These are phyloP conservation scores for Crassisporium funariophilum DNA, from an alignment of 768 basidiomycete species.

Conservation along the genomic window DNA sequence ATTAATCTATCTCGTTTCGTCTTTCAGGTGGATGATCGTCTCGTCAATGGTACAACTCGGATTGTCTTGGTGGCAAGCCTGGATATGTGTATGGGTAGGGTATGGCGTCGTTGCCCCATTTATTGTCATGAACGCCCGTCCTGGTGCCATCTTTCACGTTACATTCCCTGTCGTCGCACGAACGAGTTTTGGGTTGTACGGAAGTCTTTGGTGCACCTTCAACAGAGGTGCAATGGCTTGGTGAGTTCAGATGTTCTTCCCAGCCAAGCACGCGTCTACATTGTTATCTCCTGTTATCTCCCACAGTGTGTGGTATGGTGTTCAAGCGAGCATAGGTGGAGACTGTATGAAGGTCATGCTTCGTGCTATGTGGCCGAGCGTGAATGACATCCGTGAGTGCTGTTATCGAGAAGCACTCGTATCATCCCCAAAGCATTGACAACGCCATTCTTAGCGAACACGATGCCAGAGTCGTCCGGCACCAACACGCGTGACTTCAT, in stretches of 20 bases:
- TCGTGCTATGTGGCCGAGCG: slow-evolving; percentile 74
- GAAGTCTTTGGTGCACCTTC: slow-evolving; percentile 78
- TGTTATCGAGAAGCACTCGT: slow-evolving; percentile 7
- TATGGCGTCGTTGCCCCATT: slow-evolving; percentile 66
- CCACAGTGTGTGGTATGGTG: slow-evolving; percentile 72
- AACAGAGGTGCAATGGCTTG: slow-evolving; percentile 75
- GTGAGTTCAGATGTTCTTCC: slow-evolving; percentile 40
- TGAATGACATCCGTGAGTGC: slow-evolving; percentile 62
- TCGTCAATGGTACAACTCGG: slow-evolving; percentile 74
- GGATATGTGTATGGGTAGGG: slow-evolving; percentile 76
- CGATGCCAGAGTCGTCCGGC: slow-evolving; percentile 71
- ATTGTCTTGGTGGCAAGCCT: slow-evolving; percentile 84
- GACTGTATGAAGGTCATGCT: slow-evolving; percentile 76
- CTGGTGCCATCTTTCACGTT: slow-evolving; percentile 76
- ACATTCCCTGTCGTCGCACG: slow-evolving; percentile 77
- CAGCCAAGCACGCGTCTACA: not conserved
- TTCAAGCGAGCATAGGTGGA: slow-evolving; percentile 84
- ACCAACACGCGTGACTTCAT: slow-evolving; percentile 76
- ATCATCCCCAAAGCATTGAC: not conserved
- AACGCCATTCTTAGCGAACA: slow-evolving; percentile 52
- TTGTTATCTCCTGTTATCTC: slow-evolving; percentile 7
- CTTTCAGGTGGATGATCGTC: slow-evolving; percentile 71
- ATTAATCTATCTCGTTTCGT: not conserved
- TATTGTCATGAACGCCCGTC: slow-evolving; percentile 75
- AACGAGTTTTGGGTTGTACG: slow-evolving; percentile 79